Base-by-base conservation (phyloP, 192 early-diverging fungal species). In the Linnemannia exigua region DNA sequence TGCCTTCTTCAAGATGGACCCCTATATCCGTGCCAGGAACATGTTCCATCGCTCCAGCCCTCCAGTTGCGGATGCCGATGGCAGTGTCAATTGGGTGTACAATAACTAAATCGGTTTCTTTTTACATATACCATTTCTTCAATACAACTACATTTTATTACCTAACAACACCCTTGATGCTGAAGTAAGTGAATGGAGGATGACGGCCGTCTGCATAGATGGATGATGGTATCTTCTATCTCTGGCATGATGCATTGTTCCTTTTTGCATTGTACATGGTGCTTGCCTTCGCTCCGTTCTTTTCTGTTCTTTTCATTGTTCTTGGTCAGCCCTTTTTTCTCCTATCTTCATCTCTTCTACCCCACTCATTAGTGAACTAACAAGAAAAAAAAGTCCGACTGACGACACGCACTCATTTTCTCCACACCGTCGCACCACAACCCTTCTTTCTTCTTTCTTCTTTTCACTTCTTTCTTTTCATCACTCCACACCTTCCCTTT, bases 1-100 rank as follows among this genome's bases (percentile, higher is more conserved):
- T 20, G 86, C 89, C 12, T 87, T 83, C 78, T 88, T 74, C 70
- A 81, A 79, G 1, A 54, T 87, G 22, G 92, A 93, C 84, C 83
- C 82, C 19, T 88, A 86, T 51, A 80, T 91, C 51, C 88, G 85
- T 31, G 71, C 85, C 46, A 76, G 81, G 74, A 87, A 81, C 58
- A 77, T 75, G 70, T 87, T 82, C 63, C 80, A 82, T 67, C 78
- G 76, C n/a, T 70, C 66, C 25, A 68, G 20, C 75, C 75, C 75
- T 47, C 75, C 75, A 20, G 35, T 77, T 48, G 66, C 66, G 41
- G 35, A n/a, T 3, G 7, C 37, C 19, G 75, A 77, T 15, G 75
- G 75, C n/a, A 68, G 47, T 77, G 75, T 67, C 20, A 19, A 44
- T 25, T 77, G 75, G 75, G 66, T 68, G 37, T 77, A 74, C 22